A percentile compares a stretch with the other conserved stretches of the same genome.
Evolutionary conservation across 106 monocot species (phyloP).

Genomic region (Platanthera zijinensis): DNA sequence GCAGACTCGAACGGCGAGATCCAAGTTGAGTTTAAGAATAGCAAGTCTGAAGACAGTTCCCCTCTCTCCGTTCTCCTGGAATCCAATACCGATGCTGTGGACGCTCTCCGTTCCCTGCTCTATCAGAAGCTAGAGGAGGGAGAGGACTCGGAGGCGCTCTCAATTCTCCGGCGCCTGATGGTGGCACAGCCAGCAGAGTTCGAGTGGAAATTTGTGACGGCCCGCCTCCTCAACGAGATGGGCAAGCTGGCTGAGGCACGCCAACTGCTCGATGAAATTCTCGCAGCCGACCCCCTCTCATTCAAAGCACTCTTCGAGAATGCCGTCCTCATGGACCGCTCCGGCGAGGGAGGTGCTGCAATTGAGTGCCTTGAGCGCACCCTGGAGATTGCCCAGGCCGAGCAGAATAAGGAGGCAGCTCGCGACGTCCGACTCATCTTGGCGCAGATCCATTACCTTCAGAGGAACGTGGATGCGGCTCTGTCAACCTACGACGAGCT

Average conservation of each 20-base stretch:
- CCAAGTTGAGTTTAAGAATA: conserved; percentile 15
- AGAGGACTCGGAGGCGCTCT: conserved; percentile 42
- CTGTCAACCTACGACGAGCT: conserved; percentile 53
- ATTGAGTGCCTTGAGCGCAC: conserved; percentile 41
- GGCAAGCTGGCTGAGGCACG: conserved; percentile 32
- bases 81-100: conserved; percentile 25
- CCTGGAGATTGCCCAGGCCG: conserved; percentile 37
- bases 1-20: conserved; percentile 2
- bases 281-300: conserved; percentile 53
- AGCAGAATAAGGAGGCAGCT: conserved; percentile 37
- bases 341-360: conserved; percentile 41
- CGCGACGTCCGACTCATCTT: conserved; percentile 56
- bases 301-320: conserved; percentile 68
- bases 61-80: not conserved
- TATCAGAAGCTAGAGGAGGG: conserved; percentile 47
- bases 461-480: conserved; percentile 67
- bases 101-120: conserved; percentile 35
- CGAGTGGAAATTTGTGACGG: conserved; percentile 72
- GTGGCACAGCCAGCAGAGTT: conserved; percentile 36
- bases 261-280: conserved; percentile 45
- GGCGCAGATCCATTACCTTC: conserved; percentile 66
- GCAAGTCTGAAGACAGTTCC: not conserved
- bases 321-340: conserved; percentile 61
- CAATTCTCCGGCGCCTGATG: conserved; percentile 31
- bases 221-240: conserved; percentile 50